These are phyloP conservation scores for Termitomyces sp. DNA, from an alignment of 1,284 basidiomycete genomes.

Conservation along the genomic window DNA sequence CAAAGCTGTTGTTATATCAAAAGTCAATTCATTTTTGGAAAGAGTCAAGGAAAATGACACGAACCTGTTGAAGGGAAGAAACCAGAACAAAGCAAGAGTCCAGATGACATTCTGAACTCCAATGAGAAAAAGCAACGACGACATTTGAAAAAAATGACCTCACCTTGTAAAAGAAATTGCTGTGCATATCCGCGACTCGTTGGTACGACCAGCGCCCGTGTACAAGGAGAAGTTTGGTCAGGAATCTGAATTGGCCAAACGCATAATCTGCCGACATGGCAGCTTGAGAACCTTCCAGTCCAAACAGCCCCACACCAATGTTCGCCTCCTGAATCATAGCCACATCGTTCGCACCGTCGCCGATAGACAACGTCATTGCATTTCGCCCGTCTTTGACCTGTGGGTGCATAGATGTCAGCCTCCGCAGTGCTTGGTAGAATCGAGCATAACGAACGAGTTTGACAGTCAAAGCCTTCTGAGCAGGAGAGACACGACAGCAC, in stretches of 20 bases:
- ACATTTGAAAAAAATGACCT: constrained; percentile 3
- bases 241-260: constrained; percentile 94
- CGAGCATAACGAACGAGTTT: constrained; percentile 55
- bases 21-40: constrained; percentile 9
- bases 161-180: constrained; percentile 98
- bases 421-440: not conserved
- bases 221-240: constrained; percentile 89
- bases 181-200: constrained; percentile 95
- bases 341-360: constrained; percentile 94
- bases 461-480: constrained; percentile 95
- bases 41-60: constrained; percentile 18
- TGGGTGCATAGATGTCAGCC: constrained; percentile 3
- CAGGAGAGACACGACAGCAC: constrained; percentile 94
- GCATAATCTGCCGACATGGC: constrained; percentile 99
- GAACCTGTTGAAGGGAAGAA: constrained; percentile 81
- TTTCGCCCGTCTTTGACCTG: constrained; percentile 92
- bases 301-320: constrained; percentile 91
- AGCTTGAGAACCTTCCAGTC: constrained; percentile 95
- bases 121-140: constrained; percentile 2
- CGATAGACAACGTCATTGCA: constrained; percentile 96
- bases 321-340: constrained; percentile 99
- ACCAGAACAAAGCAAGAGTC: constrained; percentile 95
- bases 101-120: constrained; percentile 73
- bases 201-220: constrained; percentile 97
- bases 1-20: constrained; percentile 55